These are phyloP conservation scores for Diversispora eburnea DNA, from an alignment of 192 early-diverging fungal species.

Conservation along the genomic window DNA sequence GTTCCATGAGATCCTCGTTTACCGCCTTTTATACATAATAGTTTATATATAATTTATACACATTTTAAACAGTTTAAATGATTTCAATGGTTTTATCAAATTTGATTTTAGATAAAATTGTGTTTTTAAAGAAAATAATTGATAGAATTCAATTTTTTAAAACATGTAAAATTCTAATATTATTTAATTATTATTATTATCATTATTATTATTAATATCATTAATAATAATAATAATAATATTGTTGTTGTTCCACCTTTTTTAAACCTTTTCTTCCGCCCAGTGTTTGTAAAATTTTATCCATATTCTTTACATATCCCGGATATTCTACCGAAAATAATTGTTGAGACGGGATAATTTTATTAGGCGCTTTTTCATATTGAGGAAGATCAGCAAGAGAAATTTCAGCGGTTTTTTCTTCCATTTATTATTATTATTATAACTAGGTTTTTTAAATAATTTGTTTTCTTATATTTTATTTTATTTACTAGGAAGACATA, in stretches of 20 bases:
- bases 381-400: too few relatives aligned
- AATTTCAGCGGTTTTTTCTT: too few relatives aligned
- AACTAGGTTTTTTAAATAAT: too few relatives aligned
- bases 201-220: too few relatives aligned
- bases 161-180: too few relatives aligned
- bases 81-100: too few relatives aligned
- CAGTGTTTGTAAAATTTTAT: neutral
- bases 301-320: neutral
- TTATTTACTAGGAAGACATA: too few relatives aligned
- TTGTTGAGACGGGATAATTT: neutral
- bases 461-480: too few relatives aligned
- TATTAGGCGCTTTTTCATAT: neutral
- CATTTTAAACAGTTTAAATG: neutral
- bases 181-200: too few relatives aligned
- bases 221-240: neutral
- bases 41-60: neutral
- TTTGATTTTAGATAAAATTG: neutral
- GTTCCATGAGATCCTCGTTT: constrained; percentile 45
- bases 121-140: too few relatives aligned
- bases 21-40: constrained; percentile 37
- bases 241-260: neutral
- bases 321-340: neutral
- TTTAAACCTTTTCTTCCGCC: constrained; percentile 12
- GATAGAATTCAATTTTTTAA: too few relatives aligned
- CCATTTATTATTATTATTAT: too few relatives aligned